Conservation (phyloP, 2,329 filamentous ascomycete species). For the Phoma sp. region DNA sequence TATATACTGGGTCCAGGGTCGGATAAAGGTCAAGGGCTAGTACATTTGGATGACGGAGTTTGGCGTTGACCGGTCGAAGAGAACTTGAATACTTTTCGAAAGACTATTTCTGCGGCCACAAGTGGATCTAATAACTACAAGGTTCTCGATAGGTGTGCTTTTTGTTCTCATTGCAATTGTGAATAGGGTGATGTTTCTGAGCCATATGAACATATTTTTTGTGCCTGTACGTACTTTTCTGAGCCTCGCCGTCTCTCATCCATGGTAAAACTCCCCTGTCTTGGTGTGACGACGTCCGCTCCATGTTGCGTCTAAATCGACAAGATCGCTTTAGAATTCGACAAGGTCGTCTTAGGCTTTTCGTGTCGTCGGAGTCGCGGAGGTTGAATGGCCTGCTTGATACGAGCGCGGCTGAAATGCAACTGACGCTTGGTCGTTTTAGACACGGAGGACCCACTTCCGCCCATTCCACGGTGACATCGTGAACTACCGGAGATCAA, state of each 20-base stretch:
- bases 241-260: background rate
- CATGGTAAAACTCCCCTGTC: background rate
- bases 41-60: too few relatives aligned
- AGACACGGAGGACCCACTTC: background rate
- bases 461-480: constrained; percentile 6
- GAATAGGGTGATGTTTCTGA: too few relatives aligned
- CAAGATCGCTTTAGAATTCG: background rate
- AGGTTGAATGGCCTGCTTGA: background rate
- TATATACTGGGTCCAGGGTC: background rate
- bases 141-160: too few relatives aligned
- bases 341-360: background rate
- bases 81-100: too few relatives aligned
- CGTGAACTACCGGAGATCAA: constrained; percentile 6
- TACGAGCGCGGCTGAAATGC: background rate
- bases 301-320: background rate
- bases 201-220: too few relatives aligned
- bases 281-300: background rate
- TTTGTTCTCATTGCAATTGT: too few relatives aligned
- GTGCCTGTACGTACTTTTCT: background rate
- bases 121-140: too few relatives aligned
- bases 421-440: background rate
- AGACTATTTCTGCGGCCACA: too few relatives aligned
- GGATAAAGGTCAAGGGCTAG: too few relatives aligned
- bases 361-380: background rate
- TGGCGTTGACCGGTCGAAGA: too few relatives aligned